Evolutionary conservation across 2,329 filamentous ascomycete species (phyloP), one percentile per base, ranked within the genome.

Genomic region (Alternaria hordeiaustralica): DNA sequence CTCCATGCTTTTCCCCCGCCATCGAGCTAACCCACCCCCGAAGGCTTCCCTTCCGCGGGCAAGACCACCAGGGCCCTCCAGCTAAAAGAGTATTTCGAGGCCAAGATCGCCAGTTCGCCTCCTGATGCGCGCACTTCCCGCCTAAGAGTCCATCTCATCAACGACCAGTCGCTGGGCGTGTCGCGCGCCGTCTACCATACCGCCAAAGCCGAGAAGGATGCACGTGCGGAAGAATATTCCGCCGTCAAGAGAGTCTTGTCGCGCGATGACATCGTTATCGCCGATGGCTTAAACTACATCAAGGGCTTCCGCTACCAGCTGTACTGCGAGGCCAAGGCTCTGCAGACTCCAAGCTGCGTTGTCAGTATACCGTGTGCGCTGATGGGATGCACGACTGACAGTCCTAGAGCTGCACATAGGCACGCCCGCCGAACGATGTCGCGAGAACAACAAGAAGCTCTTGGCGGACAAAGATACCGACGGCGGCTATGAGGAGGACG

Each of bases 231-330:
- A 45, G 84, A 93, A 59, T 93, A 92, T 78, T 92, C 87, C 64
- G 92, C 92, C 64, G 90, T 95, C 49, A 95, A 95, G 84, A 86
- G 92, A 46, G 86, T 89, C 53, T 84, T 96, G 28, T 89, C 87
- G 64, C 87, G 89, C 60, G 88, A 88, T 72, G 90, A 93, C 74
- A 89, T 96, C 61, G 91, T 96, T 56, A 88, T 96, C 50, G 87
- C 93, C 15, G 92, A 96, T 77, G 89, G 90, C 2, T 82, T 92
- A 64, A 96, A 96, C 80, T 96, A 96, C 81, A 96, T 96, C 82
- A 96, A 96, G 79, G 93, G 92, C 41, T 96, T 92, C 87, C 86
- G 93, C 53, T 96, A 96, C 78, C 92, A 96, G 83, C 84, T 96
- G 21, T 91, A 90, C 79, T 95, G 92, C 82, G 92, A 96, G 81